Conservation (phyloP, 176 grass and related monocot genomes). For the Oryza nivara region DNA sequence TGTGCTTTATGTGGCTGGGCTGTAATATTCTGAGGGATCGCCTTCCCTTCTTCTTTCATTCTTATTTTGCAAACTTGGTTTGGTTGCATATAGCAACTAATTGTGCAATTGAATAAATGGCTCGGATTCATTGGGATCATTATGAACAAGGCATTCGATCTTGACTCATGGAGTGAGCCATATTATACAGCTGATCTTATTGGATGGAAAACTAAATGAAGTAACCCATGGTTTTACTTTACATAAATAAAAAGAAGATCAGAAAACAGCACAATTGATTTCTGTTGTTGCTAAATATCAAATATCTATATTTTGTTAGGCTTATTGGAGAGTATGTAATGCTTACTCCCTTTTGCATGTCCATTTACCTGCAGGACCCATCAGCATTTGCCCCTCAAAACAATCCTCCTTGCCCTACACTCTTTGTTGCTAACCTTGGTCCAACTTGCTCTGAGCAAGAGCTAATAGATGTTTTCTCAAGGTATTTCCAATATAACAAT, state of each 20-base stretch:
- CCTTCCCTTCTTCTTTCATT: neutral
- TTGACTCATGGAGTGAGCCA: neutral
- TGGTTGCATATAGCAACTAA: neutral
- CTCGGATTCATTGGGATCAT: neutral
- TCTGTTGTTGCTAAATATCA: neutral
- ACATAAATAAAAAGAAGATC: neutral
- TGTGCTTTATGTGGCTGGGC: neutral
- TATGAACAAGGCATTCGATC: slow-evolving; percentile 5
- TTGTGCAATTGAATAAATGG: neutral
- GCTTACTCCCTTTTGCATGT: slow-evolving; percentile 4
- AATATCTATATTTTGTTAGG: neutral
- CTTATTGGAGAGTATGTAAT: neutral
- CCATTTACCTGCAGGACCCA: slow-evolving; percentile 50
- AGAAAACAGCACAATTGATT: neutral
- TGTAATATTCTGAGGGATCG: neutral
- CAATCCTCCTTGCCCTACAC: slow-evolving; percentile 85
- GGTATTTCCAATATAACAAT: slow-evolving; percentile 48
- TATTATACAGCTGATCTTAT: slow-evolving; percentile 1
- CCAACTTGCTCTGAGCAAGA: slow-evolving; percentile 74
- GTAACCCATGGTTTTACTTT: neutral
- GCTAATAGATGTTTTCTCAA: slow-evolving; percentile 79
- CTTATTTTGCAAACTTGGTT: neutral
- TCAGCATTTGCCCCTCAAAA: slow-evolving; percentile 62
- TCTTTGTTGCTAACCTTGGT: slow-evolving; percentile 93
- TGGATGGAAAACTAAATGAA: slow-evolving; percentile 3